phyloP scores from a whole-genome alignment of 2,329 filamentous ascomycete genomes.

The Sclerotinia spermophila region DNA sequence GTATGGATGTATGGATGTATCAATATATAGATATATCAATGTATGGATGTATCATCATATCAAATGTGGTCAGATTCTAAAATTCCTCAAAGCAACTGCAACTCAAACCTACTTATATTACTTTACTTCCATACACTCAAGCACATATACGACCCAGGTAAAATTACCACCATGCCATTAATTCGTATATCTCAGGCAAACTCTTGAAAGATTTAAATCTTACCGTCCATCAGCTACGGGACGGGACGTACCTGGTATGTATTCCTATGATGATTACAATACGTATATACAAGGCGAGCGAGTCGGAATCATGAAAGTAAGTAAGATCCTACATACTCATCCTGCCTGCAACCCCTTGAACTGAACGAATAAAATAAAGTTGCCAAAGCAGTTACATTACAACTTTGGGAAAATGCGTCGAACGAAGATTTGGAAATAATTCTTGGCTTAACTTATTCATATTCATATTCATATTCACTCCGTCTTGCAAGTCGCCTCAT shows the following conservation, averaged over 20 bases:
- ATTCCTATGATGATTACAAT: neutral
- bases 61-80: neutral
- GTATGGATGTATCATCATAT: too few relatives aligned
- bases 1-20: too few relatives aligned
- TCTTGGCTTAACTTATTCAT: too few relatives aligned
- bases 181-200: neutral
- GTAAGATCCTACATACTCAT: neutral
- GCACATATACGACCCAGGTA: neutral
- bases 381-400: neutral
- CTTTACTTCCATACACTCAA: neutral
- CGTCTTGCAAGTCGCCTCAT: too few relatives aligned
- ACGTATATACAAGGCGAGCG: neutral
- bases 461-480: too few relatives aligned
- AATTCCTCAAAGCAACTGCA: neutral
- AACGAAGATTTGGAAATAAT: neutral
- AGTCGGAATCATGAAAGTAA: neutral
- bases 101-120: neutral
- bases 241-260: too few relatives aligned
- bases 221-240: too few relatives aligned
- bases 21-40: too few relatives aligned
- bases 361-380: neutral
- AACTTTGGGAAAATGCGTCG: neutral
- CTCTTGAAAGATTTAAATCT: neutral
- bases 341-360: neutral
- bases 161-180: neutral